Percentiles rank a stretch among this genome's conserved stretches.
Evolutionary conservation across 208 protist species (phyloP).

Genomic region (Trypanosoma mega): DNA sequence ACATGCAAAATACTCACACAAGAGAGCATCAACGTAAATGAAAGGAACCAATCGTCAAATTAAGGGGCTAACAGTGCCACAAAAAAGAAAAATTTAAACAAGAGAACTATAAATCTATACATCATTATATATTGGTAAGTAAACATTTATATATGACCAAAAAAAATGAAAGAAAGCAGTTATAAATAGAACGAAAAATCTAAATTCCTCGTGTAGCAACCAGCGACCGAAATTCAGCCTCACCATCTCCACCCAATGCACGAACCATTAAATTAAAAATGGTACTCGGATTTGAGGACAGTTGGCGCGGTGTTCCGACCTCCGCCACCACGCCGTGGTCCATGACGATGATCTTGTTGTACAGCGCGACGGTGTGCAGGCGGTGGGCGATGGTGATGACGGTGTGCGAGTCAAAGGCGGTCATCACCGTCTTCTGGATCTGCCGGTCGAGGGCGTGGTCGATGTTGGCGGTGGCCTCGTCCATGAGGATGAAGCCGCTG

Average conservation of each 20-base stretch:
- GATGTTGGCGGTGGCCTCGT: conserved; percentile 82
- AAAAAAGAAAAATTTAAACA: too few species aligned
- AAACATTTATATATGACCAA: too few species aligned
- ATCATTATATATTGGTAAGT: too few species aligned
- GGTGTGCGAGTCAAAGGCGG: conserved; percentile 62
- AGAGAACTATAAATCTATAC: too few species aligned
- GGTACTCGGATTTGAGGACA: conserved; percentile 25
- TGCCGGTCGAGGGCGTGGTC: conserved; percentile 58
- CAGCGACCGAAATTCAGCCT: conserved; percentile 20
- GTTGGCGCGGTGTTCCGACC: conserved; percentile 54
- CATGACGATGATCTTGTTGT: conserved; percentile 72
- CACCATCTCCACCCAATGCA: conserved; percentile 18
- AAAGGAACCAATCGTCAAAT: too few species aligned
- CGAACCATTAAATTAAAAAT: conserved; percentile 25
- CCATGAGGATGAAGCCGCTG: conserved; percentile 78
- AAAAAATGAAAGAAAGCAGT: conserved; percentile 21
- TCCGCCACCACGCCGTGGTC: conserved; percentile 57
- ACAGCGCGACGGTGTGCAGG: conserved; percentile 68
- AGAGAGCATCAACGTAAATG: too few species aligned
- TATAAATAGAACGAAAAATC: conserved; percentile 8
- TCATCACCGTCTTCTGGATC: conserved; percentile 59
- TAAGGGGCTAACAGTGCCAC: too few species aligned
- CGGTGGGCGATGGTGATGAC: conserved; percentile 83
- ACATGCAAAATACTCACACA: too few species aligned
- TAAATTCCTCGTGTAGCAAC: neutral